Percentiles rank a stretch among this genome's conserved stretches.
Evolutionary conservation across 2,329 filamentous ascomycete species (phyloP).

Genomic region (Onygenales sp.): DNA sequence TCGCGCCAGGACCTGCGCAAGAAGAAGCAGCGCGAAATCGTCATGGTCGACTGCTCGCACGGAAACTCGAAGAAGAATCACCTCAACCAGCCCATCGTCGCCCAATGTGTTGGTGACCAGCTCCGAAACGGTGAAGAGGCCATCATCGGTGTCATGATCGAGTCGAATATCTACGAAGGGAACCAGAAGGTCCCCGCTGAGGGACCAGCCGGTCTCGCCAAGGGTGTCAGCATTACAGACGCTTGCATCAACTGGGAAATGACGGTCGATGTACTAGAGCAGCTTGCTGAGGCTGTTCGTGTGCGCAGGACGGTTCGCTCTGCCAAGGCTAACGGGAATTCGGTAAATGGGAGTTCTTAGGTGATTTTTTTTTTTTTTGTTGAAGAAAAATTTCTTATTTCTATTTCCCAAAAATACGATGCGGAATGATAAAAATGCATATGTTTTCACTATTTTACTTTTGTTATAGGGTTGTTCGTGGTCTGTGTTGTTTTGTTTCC

Average conservation of each 20-base stretch:
- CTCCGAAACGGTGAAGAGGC: conserved; percentile 75
- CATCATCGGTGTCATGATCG: conserved; percentile 97
- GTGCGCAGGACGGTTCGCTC: conserved; percentile 51
- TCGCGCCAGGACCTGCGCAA: conserved; percentile 69
- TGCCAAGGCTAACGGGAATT: conserved; percentile 13
- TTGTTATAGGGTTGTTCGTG: too few relatives aligned
- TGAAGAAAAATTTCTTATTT: too few relatives aligned
- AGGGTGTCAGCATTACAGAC: conserved; percentile 90
- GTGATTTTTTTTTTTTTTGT: too few relatives aligned
- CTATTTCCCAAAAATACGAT: too few relatives aligned
- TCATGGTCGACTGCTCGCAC: conserved; percentile 99
- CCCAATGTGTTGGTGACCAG: conserved; percentile 71
- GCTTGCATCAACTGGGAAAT: conserved; percentile 91
- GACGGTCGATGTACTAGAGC: conserved; percentile 71
- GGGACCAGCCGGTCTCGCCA: conserved; percentile 68
- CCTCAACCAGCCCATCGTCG: conserved; percentile 92
- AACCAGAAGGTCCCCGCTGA: conserved; percentile 82
- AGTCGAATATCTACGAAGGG: conserved; percentile 91
- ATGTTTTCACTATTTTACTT: too few relatives aligned
- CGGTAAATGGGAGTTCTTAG: too few relatives aligned
- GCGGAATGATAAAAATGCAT: too few relatives aligned
- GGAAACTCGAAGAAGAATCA: conserved; percentile 98
- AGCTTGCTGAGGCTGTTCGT: conserved; percentile 75
- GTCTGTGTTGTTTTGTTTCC: too few relatives aligned
- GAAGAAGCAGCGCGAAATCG: conserved; percentile 76